Conservation (phyloP, 805 yeast genomes). For the Nematodospora valgi region DNA sequence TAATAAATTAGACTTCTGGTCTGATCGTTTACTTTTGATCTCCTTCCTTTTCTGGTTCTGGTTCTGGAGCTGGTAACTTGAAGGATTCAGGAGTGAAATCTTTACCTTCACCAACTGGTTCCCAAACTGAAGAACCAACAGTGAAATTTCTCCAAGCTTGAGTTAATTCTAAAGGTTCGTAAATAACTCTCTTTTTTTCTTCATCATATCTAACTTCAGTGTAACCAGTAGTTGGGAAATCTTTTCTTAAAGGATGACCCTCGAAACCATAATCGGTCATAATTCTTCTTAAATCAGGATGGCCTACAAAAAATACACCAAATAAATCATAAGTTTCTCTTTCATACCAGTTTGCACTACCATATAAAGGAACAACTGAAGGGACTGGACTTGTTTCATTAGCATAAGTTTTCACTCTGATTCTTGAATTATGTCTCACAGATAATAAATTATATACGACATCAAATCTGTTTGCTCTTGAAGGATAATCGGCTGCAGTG, state of each 20-base stretch:
- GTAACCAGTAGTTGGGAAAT: constrained; percentile 90
- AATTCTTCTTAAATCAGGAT: constrained; percentile 85
- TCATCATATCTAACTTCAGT: constrained; percentile 89
- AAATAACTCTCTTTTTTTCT: constrained; percentile 84
- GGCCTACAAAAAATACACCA: constrained; percentile 84
- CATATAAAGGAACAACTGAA: constrained; percentile 63
- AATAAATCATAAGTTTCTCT: constrained; percentile 86
- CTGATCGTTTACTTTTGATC: constrained; percentile 24
- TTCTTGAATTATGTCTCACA: constrained; percentile 79
- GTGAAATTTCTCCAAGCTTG: constrained; percentile 91
- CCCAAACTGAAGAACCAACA: constrained; percentile 88
- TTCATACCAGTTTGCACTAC: constrained; percentile 89
- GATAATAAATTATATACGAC: constrained; percentile 81
- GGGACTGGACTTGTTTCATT: constrained; percentile 82
- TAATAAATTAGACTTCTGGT: background rate
- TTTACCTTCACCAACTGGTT: constrained; percentile 83
- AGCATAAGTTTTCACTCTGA: constrained; percentile 86
- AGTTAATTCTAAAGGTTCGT: constrained; percentile 86
- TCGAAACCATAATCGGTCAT: constrained; percentile 91
- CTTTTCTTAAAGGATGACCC: constrained; percentile 89
- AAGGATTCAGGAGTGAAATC: constrained; percentile 79
- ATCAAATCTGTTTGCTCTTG: constrained; percentile 80
- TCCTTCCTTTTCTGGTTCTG: constrained; percentile 52
- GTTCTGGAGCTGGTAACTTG: constrained; percentile 79
- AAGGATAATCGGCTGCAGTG: constrained; percentile 84